These are phyloP conservation scores for Pseudogymnoascus sp. DNA, from an alignment of 2,329 filamentous ascomycete species.

Conservation along the genomic window DNA sequence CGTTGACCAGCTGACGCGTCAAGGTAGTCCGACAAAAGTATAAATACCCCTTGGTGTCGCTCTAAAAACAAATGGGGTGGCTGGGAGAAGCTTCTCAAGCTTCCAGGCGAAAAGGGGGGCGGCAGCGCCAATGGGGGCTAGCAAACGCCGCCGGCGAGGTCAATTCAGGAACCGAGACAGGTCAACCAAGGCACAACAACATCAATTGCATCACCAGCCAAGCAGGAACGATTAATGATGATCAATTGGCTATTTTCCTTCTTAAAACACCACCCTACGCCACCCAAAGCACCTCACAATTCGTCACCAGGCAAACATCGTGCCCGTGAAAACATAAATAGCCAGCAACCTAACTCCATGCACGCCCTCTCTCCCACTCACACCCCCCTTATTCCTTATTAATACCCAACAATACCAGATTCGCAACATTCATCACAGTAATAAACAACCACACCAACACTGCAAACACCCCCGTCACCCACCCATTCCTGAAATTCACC, in stretches of 20 bases:
- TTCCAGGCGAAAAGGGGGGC: not conserved
- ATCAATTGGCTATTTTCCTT: not conserved
- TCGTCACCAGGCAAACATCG: not conserved
- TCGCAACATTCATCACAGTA: conserved; percentile 69
- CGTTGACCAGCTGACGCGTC: not conserved
- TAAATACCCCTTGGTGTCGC: not conserved
- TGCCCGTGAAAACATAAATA: not conserved
- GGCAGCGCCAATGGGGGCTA: not conserved
- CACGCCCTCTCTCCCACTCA: not conserved
- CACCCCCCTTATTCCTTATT: conserved; percentile 14
- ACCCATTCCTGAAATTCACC: conserved; percentile 60
- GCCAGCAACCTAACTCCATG: not conserved
- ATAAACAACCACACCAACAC: conserved; percentile 66
- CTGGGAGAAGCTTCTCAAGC: not conserved
- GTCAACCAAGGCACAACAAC: not conserved
- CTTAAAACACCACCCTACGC: not conserved
- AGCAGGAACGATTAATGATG: not conserved
- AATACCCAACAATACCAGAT: conserved; percentile 58
- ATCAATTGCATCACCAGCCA: not conserved
- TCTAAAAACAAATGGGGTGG: not conserved
- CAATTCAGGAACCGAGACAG: not conserved
- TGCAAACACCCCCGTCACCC: conserved; percentile 52
- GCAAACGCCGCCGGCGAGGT: not conserved
- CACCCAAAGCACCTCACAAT: not conserved
- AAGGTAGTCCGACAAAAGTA: not conserved